A percentile compares a stretch with the other conserved stretches of the same genome.
Conservation (phyloP, 2,329 filamentous ascomycete species). For the Talaromyces sp. region DNA sequence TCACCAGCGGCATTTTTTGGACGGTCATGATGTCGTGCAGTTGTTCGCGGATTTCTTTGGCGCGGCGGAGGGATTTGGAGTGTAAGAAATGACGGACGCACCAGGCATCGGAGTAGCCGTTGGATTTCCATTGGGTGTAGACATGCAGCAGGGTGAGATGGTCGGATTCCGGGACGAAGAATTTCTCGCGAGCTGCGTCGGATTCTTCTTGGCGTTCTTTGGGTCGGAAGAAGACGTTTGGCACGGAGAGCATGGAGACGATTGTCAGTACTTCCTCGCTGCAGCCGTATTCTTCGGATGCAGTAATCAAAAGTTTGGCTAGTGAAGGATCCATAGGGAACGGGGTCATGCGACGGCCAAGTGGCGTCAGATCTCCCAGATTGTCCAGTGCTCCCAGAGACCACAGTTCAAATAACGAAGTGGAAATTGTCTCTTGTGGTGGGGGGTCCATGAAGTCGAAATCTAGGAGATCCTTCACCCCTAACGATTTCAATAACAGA, state of each 20-base stretch:
- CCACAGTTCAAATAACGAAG: constrained; percentile 96
- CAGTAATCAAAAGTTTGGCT: constrained; percentile 90
- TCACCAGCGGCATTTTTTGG: constrained; percentile 83
- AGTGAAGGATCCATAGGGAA: constrained; percentile 98
- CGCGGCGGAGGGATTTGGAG: constrained; percentile 85
- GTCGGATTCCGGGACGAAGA: constrained; percentile 96
- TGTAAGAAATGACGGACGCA: constrained; percentile 92
- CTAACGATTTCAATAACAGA: constrained; percentile 86
- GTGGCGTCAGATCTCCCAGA: constrained; percentile 80
- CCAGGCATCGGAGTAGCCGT: constrained; percentile 87
- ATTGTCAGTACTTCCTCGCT: constrained; percentile 98
- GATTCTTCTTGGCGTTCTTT: constrained; percentile 97
- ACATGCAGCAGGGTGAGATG: constrained; percentile 95
- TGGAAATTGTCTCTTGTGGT: constrained; percentile 95
- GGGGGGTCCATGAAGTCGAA: constrained; percentile 99
- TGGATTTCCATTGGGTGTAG: constrained; percentile 91
- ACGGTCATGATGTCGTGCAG: constrained; percentile 89
- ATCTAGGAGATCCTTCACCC: constrained; percentile 88
- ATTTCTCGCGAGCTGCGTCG: constrained; percentile 92
- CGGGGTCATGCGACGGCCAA: constrained; percentile 90
- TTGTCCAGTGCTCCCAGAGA: constrained; percentile 91
- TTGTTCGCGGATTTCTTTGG: constrained; percentile 92
- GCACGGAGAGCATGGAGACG: constrained; percentile 95
- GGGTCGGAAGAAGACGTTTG: constrained; percentile 93
- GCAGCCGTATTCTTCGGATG: constrained; percentile 83